phyloP scores from a whole-genome alignment of 495 filamentous ascomycete genomes.

The Penicillium fimorum region DNA sequence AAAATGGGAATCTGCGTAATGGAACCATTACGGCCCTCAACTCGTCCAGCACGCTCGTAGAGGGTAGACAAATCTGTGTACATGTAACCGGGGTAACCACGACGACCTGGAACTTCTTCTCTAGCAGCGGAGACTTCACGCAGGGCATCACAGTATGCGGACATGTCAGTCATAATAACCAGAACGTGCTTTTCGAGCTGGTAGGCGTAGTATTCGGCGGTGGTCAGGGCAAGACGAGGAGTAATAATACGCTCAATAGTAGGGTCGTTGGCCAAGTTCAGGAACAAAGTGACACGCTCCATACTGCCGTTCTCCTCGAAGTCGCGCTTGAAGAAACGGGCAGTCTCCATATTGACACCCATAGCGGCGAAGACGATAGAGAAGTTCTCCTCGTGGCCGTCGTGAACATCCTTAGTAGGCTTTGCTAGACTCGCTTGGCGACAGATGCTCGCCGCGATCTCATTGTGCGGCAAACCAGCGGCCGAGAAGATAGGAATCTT shows the following conservation, averaged over 20 bases:
- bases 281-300: constrained; percentile 94
- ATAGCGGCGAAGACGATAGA: constrained; percentile 99
- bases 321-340: constrained; percentile 96
- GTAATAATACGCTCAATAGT: constrained; percentile 99
- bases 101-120: constrained; percentile 99
- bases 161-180: constrained; percentile 96
- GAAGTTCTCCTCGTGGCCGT: constrained; percentile 98
- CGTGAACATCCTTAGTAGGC: constrained; percentile 92
- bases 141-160: constrained; percentile 97
- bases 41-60: constrained; percentile 98
- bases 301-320: constrained; percentile 99
- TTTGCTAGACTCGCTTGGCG: constrained; percentile 90
- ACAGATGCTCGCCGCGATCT: constrained; percentile 97
- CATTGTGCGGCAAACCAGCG: constrained; percentile 96
- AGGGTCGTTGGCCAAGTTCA: constrained; percentile 98
- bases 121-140: constrained; percentile 96
- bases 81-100: constrained; percentile 99
- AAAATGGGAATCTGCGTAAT: constrained; percentile 99
- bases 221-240: constrained; percentile 95
- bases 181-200: constrained; percentile 99
- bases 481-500: constrained; percentile 99
- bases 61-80: constrained; percentile 99
- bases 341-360: constrained; percentile 99
- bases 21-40: constrained; percentile 93
- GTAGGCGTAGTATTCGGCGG: constrained; percentile 99